Base-by-base conservation (phyloP, 495 filamentous ascomycete genomes). In the Amorphotheca resinae region DNA sequence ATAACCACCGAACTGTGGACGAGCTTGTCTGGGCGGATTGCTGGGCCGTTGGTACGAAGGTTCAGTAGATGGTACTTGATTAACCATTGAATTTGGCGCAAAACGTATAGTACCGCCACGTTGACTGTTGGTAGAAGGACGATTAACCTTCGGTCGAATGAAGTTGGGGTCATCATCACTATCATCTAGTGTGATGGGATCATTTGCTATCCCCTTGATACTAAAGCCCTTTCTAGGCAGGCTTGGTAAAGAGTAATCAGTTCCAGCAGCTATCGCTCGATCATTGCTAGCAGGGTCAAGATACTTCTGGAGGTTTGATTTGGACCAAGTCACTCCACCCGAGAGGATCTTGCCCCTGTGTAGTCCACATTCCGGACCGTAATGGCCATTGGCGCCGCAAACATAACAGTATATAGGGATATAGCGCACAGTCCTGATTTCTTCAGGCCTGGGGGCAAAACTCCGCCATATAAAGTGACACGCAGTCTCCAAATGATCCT, bases 131-230 rank as follows among this genome's bases (percentile, higher is more conserved):
- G 42, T 40, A 20, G 34, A 20, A 18, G 54, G 38, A n/a, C 43
- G 31, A 3, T 41, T 45, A 11, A 59, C 42, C 35, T 49, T 57
- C 17, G 58, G 46, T 3, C 54, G 46, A 39, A 50, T 51, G 41
- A 64, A 60, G 5, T 38, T 36, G 21, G 38, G 44, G 9, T 43
- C 42, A 9, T 59, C 54, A 18, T 57, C 54, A 38, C 47, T 56
- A 9, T 55, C 54, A 9, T 55, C 55, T 20, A 58, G 14, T 7
- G 26, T 34, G 16, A 53, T 54, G 1, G 53, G 43, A 22, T 49
- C 38, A 33, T 59, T 51, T 1, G 59, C 61, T 41, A 46, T 52
- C 9, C 61, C 61, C 25, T 60, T 62, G 41, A 62, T 56, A 31
- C 38, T 50, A 33, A 52, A 50, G 22, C 26, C 23, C 37, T 42